Percentiles rank a stretch among this genome's conserved stretches.
phyloP scores from a whole-genome alignment of 306 rosid genomes.

The Lathyrus oleraceus region DNA sequence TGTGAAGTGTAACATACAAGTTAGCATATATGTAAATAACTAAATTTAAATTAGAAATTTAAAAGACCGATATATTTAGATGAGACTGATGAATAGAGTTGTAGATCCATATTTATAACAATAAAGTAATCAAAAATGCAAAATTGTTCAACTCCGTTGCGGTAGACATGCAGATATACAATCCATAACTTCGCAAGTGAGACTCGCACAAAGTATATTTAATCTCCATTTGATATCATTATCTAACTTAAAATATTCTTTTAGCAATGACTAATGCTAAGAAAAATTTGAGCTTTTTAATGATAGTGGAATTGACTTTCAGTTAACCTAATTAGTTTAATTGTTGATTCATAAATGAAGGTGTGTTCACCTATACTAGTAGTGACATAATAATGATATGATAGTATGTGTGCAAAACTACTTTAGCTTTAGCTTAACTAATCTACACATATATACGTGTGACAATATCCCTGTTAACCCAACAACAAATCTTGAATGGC shows the following conservation, averaged over 20 bases:
- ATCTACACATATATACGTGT: background rate
- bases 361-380: constrained; percentile 17
- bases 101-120: constrained; percentile 9
- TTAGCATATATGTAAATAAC: constrained; percentile 28
- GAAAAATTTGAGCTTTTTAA: background rate
- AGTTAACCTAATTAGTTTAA: constrained; percentile 8
- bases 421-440: background rate
- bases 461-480: background rate
- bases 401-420: background rate
- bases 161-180: constrained; percentile 7
- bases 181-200: background rate
- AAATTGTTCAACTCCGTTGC: background rate
- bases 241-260: constrained; percentile 12
- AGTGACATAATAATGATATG: background rate
- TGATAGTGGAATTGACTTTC: constrained; percentile 5
- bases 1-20: constrained; percentile 41
- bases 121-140: constrained; percentile 17
- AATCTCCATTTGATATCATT: constrained; percentile 15
- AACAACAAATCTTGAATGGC: constrained; percentile 18
- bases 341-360: constrained; percentile 23
- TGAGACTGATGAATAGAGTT: background rate
- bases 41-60: constrained; percentile 27
- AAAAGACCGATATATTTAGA: background rate
- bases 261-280: constrained; percentile 7
- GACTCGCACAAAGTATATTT: background rate